Percentiles rank a stretch among this genome's conserved stretches.
These are phyloP conservation scores for Lithospermum erythrorhizon DNA, from an alignment of 257 asterid species.

Conservation along the genomic window DNA sequence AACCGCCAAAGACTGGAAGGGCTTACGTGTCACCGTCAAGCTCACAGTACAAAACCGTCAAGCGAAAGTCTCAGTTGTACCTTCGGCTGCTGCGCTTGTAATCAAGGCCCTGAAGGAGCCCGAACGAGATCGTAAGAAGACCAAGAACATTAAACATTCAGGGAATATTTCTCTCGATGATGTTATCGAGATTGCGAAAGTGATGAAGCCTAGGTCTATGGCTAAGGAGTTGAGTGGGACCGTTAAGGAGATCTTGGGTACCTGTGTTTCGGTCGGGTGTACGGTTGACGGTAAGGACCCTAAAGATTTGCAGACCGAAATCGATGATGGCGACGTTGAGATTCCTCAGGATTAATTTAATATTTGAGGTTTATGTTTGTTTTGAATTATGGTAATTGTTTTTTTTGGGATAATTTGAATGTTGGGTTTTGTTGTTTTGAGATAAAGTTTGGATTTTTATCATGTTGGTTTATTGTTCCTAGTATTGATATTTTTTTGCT, in stretches of 20 bases:
- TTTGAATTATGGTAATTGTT: too few species aligned
- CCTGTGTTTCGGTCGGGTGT: conserved; percentile 74
- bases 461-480: too few species aligned
- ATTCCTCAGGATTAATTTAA: conserved; percentile 28
- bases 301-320: conserved; percentile 64
- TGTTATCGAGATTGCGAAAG: conserved; percentile 49
- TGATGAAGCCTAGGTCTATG: conserved; percentile 53
- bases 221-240: conserved; percentile 62
- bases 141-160: conserved; percentile 51
- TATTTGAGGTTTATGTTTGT: too few species aligned
- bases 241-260: conserved; percentile 68
- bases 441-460: too few species aligned
- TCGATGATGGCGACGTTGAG: conserved; percentile 50
- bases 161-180: conserved; percentile 57
- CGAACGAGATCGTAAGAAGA: conserved; percentile 59
- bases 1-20: conserved; percentile 70
- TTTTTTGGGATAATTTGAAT: too few species aligned
- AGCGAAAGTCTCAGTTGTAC: conserved; percentile 61
- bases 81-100: conserved; percentile 61
- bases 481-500: too few species aligned
- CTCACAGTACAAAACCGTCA: conserved; percentile 62
- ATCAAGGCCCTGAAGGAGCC: conserved; percentile 76
- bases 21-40: conserved; percentile 56
- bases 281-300: conserved; percentile 73
- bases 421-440: too few species aligned